These are phyloP conservation scores for Pseudogymnoascus sp. DNA, from an alignment of 2,329 filamentous ascomycete genomes.

Conservation along the genomic window DNA sequence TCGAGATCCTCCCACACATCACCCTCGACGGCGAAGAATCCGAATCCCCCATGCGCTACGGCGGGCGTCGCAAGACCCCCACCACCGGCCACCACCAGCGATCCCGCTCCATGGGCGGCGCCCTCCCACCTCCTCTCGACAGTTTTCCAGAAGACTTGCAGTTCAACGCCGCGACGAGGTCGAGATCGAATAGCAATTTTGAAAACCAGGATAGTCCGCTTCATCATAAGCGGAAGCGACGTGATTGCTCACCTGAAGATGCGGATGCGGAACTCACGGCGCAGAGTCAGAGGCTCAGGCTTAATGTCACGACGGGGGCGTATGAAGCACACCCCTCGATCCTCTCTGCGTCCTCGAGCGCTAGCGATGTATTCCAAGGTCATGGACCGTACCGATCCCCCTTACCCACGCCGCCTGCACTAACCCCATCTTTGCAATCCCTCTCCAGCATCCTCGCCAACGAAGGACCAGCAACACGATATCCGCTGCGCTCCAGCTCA, in stretches of 20 bases:
- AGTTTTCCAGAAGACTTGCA: neutral
- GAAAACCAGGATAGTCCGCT: neutral
- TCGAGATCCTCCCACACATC: conserved; percentile 36
- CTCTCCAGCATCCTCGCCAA: neutral
- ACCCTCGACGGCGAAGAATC: conserved; percentile 25
- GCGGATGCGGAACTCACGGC: neutral
- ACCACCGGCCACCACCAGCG: conserved; percentile 27
- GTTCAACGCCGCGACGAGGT: neutral
- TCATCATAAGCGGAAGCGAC: neutral
- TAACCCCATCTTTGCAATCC: neutral
- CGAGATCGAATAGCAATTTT: neutral
- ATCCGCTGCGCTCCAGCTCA: neutral
- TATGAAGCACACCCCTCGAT: neutral
- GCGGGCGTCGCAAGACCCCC: conserved; percentile 21
- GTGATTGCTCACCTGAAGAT: neutral
- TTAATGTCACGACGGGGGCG: neutral
- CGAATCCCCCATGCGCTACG: conserved; percentile 27
- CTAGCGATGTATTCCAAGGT: neutral
- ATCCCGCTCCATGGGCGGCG: conserved; percentile 29
- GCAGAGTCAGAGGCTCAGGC: neutral
- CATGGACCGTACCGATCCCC: neutral
- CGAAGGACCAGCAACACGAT: neutral
- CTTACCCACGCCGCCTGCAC: neutral
- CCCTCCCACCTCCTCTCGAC: neutral
- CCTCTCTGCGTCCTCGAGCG: neutral